These are phyloP conservation scores for Mycena metata DNA, from an alignment of 768 basidiomycete genomes.

Conservation along the genomic window DNA sequence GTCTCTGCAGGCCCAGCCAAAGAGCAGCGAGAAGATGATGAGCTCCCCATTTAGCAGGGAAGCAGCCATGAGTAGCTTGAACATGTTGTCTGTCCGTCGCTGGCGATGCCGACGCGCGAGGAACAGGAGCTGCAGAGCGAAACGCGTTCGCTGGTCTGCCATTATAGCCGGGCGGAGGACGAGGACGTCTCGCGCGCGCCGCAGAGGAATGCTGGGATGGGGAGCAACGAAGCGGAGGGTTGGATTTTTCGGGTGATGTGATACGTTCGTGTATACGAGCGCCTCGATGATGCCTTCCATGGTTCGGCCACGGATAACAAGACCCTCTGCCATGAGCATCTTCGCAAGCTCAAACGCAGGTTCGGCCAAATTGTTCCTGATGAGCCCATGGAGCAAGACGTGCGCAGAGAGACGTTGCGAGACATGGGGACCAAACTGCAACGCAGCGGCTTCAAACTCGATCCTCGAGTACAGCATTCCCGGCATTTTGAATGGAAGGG, in stretches of 20 bases:
- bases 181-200: slow-evolving; percentile 42
- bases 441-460: slow-evolving; percentile 53
- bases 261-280: slow-evolving; percentile 31
- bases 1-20: slow-evolving; percentile 74
- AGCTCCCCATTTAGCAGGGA: slow-evolving; percentile 86
- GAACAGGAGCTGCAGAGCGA: slow-evolving; percentile 67
- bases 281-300: slow-evolving; percentile 59
- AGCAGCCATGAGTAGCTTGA: slow-evolving; percentile 69
- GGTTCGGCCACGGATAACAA: slow-evolving; percentile 63
- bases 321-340: slow-evolving; percentile 66
- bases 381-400: slow-evolving; percentile 71
- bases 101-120: slow-evolving; percentile 68
- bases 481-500: slow-evolving; percentile 35
- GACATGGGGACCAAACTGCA: slow-evolving; percentile 63
- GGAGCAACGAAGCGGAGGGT: slow-evolving; percentile 29
- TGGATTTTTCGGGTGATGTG: slow-evolving; percentile 34
- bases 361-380: slow-evolving; percentile 63
- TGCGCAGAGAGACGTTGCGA: slow-evolving; percentile 75
- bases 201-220: slow-evolving; percentile 31
- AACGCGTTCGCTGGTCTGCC: slow-evolving; percentile 56
- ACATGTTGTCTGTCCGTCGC: slow-evolving; percentile 71
- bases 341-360: slow-evolving; percentile 65
- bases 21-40: slow-evolving; percentile 79
- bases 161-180: slow-evolving; percentile 52
- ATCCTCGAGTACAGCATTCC: slow-evolving; percentile 32